phyloP scores from a whole-genome alignment of 768 basidiomycete genomes.

The Phaeotremella skinneri region DNA sequence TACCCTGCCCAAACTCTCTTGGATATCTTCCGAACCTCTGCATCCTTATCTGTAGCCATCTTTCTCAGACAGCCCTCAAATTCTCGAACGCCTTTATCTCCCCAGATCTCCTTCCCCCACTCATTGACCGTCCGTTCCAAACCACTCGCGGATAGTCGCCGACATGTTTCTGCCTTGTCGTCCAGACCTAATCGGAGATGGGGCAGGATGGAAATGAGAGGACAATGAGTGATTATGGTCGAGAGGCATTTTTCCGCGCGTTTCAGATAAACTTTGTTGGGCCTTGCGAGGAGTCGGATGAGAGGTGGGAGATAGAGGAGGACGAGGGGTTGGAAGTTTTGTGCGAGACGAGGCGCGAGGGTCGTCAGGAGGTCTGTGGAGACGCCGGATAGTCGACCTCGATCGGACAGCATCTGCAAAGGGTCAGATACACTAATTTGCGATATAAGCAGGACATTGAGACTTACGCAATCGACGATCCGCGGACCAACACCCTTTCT shows the following conservation, averaged over 20 bases:
- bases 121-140: constrained; percentile 39
- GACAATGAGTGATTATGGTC: constrained; percentile 52
- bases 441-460: neutral
- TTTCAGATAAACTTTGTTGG: constrained; percentile 54
- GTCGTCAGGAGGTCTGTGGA: constrained; percentile 52
- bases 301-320: constrained; percentile 51
- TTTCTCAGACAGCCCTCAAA: constrained; percentile 51
- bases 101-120: constrained; percentile 44
- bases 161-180: constrained; percentile 48
- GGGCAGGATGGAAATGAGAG: constrained; percentile 45
- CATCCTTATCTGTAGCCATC: constrained; percentile 53
- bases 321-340: constrained; percentile 50
- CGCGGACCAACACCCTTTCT: constrained; percentile 44
- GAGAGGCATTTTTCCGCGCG: constrained; percentile 50
- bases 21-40: constrained; percentile 49
- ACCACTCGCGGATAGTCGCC: constrained; percentile 38
- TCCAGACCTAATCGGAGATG: constrained; percentile 45
- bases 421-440: neutral
- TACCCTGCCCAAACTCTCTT: constrained; percentile 53
- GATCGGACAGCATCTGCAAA: constrained; percentile 48
- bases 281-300: constrained; percentile 51
- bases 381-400: constrained; percentile 48
- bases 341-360: constrained; percentile 50
- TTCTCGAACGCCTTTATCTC: constrained; percentile 37
- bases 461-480: constrained; percentile 48